Evolutionary conservation across 495 filamentous ascomycete species (phyloP).

Genomic region (Hypoxylon trugodes): DNA sequence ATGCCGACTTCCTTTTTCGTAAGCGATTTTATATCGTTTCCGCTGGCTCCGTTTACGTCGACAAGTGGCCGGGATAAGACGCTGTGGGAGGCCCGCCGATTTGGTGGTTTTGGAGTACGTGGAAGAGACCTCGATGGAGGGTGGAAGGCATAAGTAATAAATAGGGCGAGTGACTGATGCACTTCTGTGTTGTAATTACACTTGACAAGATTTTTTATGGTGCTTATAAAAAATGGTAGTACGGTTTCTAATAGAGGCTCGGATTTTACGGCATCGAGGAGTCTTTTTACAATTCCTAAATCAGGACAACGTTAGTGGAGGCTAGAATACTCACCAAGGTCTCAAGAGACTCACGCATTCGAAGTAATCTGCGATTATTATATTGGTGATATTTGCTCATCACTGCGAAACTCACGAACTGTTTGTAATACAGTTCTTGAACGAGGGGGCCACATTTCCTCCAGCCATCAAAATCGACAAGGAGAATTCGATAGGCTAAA

Average conservation of each 20-base stretch:
- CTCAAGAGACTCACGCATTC: slow-evolving; percentile 81
- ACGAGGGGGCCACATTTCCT: slow-evolving; percentile 74
- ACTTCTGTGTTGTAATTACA: slow-evolving; percentile 82
- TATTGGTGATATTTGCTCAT: slow-evolving; percentile 91
- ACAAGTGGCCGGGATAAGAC: slow-evolving; percentile 47
- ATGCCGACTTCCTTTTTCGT: slow-evolving; percentile 72
- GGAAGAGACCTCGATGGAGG: slow-evolving; percentile 61
- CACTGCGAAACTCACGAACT: slow-evolving; percentile 84
- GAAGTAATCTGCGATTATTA: slow-evolving; percentile 81
- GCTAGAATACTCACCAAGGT: slow-evolving; percentile 6
- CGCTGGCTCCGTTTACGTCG: slow-evolving; percentile 30
- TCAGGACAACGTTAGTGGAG: slow-evolving; percentile 22
- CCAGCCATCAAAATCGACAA: slow-evolving; percentile 95
- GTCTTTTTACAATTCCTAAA: slow-evolving; percentile 84
- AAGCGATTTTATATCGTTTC: slow-evolving; percentile 38
- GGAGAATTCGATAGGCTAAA: slow-evolving; percentile 86
- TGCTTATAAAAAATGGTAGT: slow-evolving; percentile 75
- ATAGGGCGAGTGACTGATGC: slow-evolving; percentile 86
- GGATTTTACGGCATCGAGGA: slow-evolving; percentile 87
- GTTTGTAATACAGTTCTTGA: slow-evolving; percentile 88
- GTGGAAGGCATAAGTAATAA: slow-evolving; percentile 92
- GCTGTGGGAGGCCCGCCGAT: slow-evolving; percentile 41
- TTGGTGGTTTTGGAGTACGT: slow-evolving; percentile 61
- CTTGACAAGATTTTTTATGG: slow-evolving; percentile 79
- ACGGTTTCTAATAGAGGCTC: slow-evolving; percentile 77